A percentile compares a stretch with the other conserved stretches of the same genome.
phyloP scores from a whole-genome alignment of 257 asterid genomes.

The Forsythia viridissima region DNA sequence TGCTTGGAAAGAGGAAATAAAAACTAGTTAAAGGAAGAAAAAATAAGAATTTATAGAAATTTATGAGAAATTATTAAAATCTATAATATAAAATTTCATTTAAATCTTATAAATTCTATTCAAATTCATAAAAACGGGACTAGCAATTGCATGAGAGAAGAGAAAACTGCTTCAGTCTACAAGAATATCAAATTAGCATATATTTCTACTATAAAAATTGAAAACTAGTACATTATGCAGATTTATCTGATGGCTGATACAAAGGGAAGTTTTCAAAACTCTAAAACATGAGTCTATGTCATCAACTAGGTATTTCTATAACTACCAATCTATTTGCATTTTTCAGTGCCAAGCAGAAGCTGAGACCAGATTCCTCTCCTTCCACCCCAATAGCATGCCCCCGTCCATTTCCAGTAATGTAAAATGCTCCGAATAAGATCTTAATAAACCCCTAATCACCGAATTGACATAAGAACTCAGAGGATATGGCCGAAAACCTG shows the following conservation, averaged over 20 bases:
- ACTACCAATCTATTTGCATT: neutral
- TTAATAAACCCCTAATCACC: constrained; percentile 1
- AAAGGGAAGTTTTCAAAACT: neutral
- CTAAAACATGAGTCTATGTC: neutral
- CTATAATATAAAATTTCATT: too few relatives aligned
- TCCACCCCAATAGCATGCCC: neutral
- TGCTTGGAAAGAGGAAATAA: neutral
- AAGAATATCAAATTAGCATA: neutral
- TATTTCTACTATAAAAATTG: neutral
- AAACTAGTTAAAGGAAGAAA: neutral
- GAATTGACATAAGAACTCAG: constrained; percentile 2
- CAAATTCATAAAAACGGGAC: too few relatives aligned
- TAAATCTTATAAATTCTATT: too few relatives aligned
- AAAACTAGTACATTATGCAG: neutral
- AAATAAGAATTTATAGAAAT: neutral
- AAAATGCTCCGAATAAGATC: constrained; percentile 4
- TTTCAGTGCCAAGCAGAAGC: constrained; percentile 11
- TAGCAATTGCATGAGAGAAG: too few relatives aligned
- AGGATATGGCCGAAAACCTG: neutral
- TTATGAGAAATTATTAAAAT: too few relatives aligned
- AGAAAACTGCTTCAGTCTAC: neutral
- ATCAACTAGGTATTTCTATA: neutral
- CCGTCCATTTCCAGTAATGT: neutral
- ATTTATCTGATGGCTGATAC: neutral
- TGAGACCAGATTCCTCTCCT: neutral